A percentile compares a stretch with the other conserved stretches of the same genome.
Conservation (phyloP, 305 asterid genomes). For the Fraxinus albicans region DNA sequence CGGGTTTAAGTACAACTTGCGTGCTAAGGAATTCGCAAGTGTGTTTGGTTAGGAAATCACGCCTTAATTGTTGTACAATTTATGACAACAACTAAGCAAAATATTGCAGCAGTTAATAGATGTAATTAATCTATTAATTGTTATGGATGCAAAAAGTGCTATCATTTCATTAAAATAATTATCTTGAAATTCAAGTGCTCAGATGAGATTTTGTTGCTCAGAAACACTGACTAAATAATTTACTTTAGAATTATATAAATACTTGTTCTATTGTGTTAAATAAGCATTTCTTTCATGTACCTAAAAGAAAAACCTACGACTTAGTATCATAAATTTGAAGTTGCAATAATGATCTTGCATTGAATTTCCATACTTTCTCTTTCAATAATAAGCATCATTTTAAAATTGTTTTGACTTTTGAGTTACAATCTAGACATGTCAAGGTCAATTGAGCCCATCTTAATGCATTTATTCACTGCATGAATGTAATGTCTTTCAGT, state of each 20-base stretch:
- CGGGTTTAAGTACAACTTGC: neutral
- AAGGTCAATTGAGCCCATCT: neutral
- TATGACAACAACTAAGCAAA: neutral
- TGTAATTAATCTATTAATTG: neutral
- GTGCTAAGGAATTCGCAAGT: neutral
- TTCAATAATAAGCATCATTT: neutral
- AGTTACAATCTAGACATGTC: neutral
- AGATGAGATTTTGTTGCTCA: neutral
- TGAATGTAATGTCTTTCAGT: neutral
- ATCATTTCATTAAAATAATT: neutral
- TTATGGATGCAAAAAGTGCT: neutral
- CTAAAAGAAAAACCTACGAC: neutral
- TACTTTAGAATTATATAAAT: neutral
- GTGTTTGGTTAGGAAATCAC: neutral
- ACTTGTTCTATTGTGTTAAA: neutral
- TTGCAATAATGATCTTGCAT: neutral
- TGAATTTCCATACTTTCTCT: neutral
- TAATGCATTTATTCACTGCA: neutral
- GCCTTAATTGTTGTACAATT: neutral
- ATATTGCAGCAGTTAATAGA: neutral
- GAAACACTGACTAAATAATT: neutral
- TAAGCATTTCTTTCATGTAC: neutral
- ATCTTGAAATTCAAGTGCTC: neutral
- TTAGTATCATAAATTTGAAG: neutral
- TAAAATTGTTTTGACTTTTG: neutral